A percentile compares a stretch with the other conserved stretches of the same genome.
Conservation (phyloP, 345 rosid species). For the Eucalyptus tenuipes region DNA sequence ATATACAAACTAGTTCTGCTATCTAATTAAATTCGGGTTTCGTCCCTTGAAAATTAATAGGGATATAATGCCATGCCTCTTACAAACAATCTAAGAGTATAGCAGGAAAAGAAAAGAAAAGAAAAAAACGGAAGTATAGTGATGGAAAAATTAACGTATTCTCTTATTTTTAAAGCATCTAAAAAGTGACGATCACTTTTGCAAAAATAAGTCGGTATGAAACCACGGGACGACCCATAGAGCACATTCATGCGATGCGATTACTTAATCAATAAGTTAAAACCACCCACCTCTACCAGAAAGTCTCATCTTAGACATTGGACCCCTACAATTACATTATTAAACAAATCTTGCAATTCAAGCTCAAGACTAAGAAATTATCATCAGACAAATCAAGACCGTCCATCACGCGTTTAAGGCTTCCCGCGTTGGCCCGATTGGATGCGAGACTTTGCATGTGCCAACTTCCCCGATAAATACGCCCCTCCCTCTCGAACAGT, state of each 20-base stretch:
- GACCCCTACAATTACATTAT: not conserved
- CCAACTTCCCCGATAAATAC: not conserved
- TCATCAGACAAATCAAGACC: not conserved
- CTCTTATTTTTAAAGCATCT: not conserved
- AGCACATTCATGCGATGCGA: not conserved
- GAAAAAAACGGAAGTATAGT: fast-evolving
- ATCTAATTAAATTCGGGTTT: not conserved
- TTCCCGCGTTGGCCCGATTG: not conserved
- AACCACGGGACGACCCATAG: not conserved
- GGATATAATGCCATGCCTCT: not conserved
- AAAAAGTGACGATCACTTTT: not conserved
- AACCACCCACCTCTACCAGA: not conserved
- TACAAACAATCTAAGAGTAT: not conserved
- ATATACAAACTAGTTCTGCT: not conserved
- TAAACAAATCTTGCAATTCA: not conserved
- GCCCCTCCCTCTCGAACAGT: not conserved
- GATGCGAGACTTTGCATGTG: not conserved
- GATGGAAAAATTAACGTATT: not conserved
- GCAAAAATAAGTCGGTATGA: not conserved
- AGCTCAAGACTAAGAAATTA: no score
- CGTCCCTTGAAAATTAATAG: not conserved
- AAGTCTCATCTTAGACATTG: not conserved
- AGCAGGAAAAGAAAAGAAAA: not conserved
- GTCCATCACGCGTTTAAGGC: not conserved
- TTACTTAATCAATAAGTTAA: not conserved